Evolutionary conservation across 345 rosid species (phyloP), one percentile per base, ranked within the genome.

Genomic region (Durio zibethinus): DNA sequence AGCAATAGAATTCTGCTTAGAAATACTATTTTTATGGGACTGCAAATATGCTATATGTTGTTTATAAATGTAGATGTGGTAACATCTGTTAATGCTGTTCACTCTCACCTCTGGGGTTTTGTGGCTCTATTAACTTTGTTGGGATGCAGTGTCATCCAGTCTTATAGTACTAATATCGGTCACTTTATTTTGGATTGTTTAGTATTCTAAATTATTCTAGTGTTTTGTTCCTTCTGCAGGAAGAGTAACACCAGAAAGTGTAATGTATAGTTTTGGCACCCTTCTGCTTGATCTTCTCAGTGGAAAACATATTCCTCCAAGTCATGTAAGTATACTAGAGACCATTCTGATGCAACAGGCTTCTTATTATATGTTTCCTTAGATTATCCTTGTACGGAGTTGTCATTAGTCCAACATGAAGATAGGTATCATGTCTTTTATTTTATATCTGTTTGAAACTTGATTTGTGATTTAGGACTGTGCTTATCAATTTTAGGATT

Each of bases 281-380:
- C 92, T 95, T 79, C 83, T 95, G 77, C 94, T 95, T 69, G 99
- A 95, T 80, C 97, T 93, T 86, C 97, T 95, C 73, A 95, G 97
- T 78, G 99, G 99, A 73, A 95, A 95, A 84, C 97, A 93, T 81
- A 93, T 93, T 47, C 99, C 99, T 64, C 98, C 98, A 11, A 90
- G 93, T 82, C 98, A 92, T 80, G 99, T 95, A 84, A 90, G 97
- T 79, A 61, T 71, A 71, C 38, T 10, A 71, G 45, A 56, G 60
- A 31, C 29, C 60, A 31, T 52, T 50, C 5, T 53, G 73, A 53
- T 23, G 50, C 29, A 53, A 67, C 27, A 25, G 72, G 52, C 40
- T 53, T 62, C 42, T 33, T 50, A 20, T 31, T 33, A n/a, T 11
- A 5, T 71, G 61, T 71, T 71, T 52, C 59, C 23, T 71, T 10